Conservation (phyloP, 768 basidiomycete species). For the Macrocybe gigantea region DNA sequence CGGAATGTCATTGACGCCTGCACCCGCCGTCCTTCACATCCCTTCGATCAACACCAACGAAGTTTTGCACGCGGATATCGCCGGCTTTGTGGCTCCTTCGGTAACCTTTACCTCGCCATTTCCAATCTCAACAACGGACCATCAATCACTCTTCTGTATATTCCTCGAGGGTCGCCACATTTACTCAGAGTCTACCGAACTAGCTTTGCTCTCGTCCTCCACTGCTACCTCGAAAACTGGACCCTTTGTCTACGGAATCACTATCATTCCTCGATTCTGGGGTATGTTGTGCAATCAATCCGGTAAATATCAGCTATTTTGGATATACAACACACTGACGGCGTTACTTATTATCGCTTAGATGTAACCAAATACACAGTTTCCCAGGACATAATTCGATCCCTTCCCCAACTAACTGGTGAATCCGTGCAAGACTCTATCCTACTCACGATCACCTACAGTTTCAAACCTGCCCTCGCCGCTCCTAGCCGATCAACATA, state of each 20-base stretch:
- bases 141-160: constrained; percentile 17
- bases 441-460: constrained; percentile 12
- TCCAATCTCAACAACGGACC: constrained; percentile 8
- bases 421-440: constrained; percentile 10
- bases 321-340: neutral
- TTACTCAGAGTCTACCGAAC: constrained; percentile 17
- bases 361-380: constrained; percentile 18
- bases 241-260: constrained; percentile 9
- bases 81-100: constrained; percentile 9
- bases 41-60: too few species aligned
- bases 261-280: constrained; percentile 20
- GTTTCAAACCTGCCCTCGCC: constrained; percentile 3
- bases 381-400: constrained; percentile 15
- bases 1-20: too few species aligned
- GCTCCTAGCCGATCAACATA: neutral
- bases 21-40: too few species aligned
- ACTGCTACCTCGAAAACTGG: neutral
- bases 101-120: constrained; percentile 13
- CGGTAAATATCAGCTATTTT: constrained; percentile 9
- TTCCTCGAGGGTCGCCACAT: constrained; percentile 14
- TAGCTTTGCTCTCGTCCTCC: constrained; percentile 7
- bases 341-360: neutral
- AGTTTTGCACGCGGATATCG: too few species aligned
- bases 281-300: constrained; percentile 12
- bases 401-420: constrained; percentile 3